Evolutionary conservation across 306 rosid genomes (phyloP).

Genomic region (Mucuna pruriens): DNA sequence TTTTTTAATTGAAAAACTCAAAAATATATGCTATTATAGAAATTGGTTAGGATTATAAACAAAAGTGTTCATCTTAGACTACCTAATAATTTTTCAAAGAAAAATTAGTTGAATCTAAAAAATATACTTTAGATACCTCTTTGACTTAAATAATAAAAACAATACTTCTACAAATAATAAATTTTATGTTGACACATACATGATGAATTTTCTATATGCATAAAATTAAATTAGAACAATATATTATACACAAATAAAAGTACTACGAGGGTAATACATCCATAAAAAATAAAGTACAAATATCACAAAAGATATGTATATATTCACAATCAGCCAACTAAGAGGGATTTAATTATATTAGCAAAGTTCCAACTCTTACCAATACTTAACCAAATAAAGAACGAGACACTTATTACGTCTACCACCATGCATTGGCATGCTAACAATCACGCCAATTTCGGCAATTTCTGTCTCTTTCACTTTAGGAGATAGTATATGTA

Average conservation of each 20-base stretch:
- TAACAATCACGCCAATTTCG: conserved; percentile 24
- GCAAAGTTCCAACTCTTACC: not conserved
- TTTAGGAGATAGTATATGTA: not conserved
- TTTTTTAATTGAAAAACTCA: too few species aligned
- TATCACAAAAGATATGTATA: not conserved
- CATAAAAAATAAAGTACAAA: not conserved
- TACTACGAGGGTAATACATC: not conserved
- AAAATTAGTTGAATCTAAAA: too few species aligned
- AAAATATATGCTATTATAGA: too few species aligned
- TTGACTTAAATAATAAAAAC: too few species aligned
- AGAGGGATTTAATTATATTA: conserved; percentile 7
- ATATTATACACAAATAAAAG: not conserved
- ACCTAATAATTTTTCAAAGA: too few species aligned
- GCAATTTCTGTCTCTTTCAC: not conserved
- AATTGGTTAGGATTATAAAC: too few species aligned
- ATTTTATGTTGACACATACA: not conserved
- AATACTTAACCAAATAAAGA: not conserved
- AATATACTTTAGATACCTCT: too few species aligned
- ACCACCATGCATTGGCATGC: not conserved
- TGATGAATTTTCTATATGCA: not conserved
- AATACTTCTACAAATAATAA: too few species aligned
- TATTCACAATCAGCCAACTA: not conserved
- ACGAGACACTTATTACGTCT: not conserved
- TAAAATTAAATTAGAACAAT: not conserved
- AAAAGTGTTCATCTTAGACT: too few species aligned